Conservation (phyloP, 1,284 basidiomycete species). For the Chalciporus sp. region DNA sequence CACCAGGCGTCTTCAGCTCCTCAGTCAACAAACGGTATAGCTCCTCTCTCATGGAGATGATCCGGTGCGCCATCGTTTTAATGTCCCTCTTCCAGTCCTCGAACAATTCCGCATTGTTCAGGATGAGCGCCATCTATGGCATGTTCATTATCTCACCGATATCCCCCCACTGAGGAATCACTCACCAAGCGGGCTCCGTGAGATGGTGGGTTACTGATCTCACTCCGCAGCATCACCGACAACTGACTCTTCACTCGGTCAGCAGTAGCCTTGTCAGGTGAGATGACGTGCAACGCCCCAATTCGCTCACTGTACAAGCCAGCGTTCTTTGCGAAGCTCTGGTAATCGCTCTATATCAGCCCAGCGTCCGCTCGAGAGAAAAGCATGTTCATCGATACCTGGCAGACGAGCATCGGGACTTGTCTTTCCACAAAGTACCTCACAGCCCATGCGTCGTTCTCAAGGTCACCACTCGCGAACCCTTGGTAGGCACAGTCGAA, state of each 20-base stretch:
- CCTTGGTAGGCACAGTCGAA: conserved; percentile 98
- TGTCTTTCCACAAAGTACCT: conserved; percentile 74
- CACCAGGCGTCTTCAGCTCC: conserved; percentile 87
- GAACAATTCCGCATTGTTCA: conserved; percentile 75
- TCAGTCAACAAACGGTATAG: conserved; percentile 79
- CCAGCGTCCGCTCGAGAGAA: background rate
- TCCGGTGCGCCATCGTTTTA: conserved; percentile 87
- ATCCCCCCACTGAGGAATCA: conserved; percentile 5
- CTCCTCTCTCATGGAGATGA: conserved; percentile 88
- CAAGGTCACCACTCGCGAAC: conserved; percentile 85
- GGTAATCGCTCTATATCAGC: conserved; percentile 23
- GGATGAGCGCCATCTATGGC: conserved; percentile 71
- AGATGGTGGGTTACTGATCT: conserved; percentile 92
- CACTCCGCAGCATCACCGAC: conserved; percentile 84
- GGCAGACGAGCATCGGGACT: conserved; percentile 85
- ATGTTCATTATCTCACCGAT: background rate
- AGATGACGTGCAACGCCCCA: conserved; percentile 82
- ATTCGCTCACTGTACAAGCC: conserved; percentile 92
- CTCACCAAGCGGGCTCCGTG: conserved; percentile 87
- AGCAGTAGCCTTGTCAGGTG: conserved; percentile 63
- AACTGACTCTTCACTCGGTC: conserved; percentile 81
- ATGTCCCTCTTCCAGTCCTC: conserved; percentile 91
- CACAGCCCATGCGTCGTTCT: conserved; percentile 76
- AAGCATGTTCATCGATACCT: conserved; percentile 48
- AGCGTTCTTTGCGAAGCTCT: conserved; percentile 97